Evolutionary conservation across 2,329 filamentous ascomycete species (phyloP).

Genomic region (Nemania bipapillata): DNA sequence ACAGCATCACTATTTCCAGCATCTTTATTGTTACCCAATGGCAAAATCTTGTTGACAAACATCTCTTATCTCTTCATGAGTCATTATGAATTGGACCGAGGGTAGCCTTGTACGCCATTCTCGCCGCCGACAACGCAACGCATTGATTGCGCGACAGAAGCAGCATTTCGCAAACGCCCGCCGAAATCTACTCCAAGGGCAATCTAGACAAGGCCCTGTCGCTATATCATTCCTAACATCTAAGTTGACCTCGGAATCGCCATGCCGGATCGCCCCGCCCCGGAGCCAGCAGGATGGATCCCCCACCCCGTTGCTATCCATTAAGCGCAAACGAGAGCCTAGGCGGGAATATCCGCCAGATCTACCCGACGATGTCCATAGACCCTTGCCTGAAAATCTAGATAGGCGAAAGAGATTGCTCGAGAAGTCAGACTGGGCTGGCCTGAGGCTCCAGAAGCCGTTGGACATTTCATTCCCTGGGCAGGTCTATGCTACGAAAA

Average conservation of each 20-base stretch:
- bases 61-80: slow-evolving; percentile 33
- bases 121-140: slow-evolving; percentile 52
- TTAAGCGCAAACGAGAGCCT: slow-evolving; percentile 38
- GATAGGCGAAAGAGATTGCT: slow-evolving; percentile 50
- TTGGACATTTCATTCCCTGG: slow-evolving; percentile 48
- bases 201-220: slow-evolving; percentile 50
- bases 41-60: slow-evolving; percentile 28
- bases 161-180: slow-evolving; percentile 60
- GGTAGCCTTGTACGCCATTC: slow-evolving; percentile 59
- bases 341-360: slow-evolving; percentile 5
- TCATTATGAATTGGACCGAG: slow-evolving; percentile 63
- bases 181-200: slow-evolving; percentile 47
- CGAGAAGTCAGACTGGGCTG: slow-evolving; percentile 52
- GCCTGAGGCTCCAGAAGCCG: slow-evolving; percentile 50
- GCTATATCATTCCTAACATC: slow-evolving; percentile 48
- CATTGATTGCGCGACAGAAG: slow-evolving; percentile 56
- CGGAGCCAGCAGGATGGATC: slow-evolving; percentile 26
- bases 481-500: slow-evolving; percentile 39
- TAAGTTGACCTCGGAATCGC: slow-evolving; percentile 16
- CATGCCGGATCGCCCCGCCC: slow-evolving; percentile 10
- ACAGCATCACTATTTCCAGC: background rate
- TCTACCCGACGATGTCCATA: slow-evolving; percentile 10
- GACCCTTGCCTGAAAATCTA: slow-evolving; percentile 22
- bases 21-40: background rate
- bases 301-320: slow-evolving; percentile 37